Conservation (phyloP, 306 rosid genomes). For the Arachis stenosperma region DNA sequence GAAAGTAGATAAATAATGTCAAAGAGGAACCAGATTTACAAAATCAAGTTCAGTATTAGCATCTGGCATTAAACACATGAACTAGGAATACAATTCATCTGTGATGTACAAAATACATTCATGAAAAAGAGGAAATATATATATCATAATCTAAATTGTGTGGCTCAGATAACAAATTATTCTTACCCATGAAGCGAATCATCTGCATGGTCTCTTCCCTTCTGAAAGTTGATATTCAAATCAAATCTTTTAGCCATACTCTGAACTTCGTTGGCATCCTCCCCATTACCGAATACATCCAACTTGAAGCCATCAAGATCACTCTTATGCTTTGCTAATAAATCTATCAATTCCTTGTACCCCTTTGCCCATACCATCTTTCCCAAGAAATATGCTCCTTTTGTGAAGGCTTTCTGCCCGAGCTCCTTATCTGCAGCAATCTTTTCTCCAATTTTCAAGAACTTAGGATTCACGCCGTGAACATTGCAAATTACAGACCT, state of each 20-base stretch:
- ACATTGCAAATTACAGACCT: conserved; percentile 91
- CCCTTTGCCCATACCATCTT: conserved; percentile 99
- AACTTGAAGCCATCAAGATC: conserved; percentile 87
- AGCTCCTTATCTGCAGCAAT: conserved; percentile 73
- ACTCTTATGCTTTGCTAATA: conserved; percentile 72
- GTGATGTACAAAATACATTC: neutral
- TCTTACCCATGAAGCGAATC: conserved; percentile 89
- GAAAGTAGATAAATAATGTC: conserved; percentile 33
- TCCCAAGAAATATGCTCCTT: conserved; percentile 98
- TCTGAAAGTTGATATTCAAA: conserved; percentile 86
- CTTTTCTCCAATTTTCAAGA: conserved; percentile 85
- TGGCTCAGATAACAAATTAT: conserved; percentile 31
- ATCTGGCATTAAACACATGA: conserved; percentile 10
- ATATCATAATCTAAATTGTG: conserved; percentile 9
- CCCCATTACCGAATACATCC: conserved; percentile 95
- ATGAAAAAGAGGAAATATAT: neutral
- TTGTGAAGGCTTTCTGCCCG: conserved; percentile 78
- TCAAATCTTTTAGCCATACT: conserved; percentile 77
- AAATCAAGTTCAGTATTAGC: conserved; percentile 10
- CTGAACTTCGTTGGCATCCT: conserved; percentile 90
- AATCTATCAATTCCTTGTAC: conserved; percentile 82
- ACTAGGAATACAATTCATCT: neutral
- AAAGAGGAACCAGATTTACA: conserved; percentile 8
- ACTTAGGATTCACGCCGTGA: conserved; percentile 98
- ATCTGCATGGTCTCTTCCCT: conserved; percentile 96